These are phyloP conservation scores for Cladosporium halotolerans DNA, from an alignment of 2,329 filamentous ascomycete species.

Conservation along the genomic window DNA sequence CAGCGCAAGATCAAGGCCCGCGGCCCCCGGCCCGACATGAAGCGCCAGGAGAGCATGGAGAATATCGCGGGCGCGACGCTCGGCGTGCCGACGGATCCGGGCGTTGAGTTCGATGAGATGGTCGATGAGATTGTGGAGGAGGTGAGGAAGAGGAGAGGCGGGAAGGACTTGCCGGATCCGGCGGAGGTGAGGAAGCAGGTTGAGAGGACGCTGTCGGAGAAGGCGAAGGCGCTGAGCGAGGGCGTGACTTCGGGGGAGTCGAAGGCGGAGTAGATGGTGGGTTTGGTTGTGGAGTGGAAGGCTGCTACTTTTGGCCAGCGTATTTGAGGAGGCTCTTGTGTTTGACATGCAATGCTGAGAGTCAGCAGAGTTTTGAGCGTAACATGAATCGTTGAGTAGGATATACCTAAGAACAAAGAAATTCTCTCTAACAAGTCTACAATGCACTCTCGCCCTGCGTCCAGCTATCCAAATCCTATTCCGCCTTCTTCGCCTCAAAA, in stretches of 20 bases:
- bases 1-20: constrained; percentile 33
- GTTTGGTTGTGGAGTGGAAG: not conserved
- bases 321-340: too few relatives aligned
- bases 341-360: too few relatives aligned
- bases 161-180: constrained; percentile 39
- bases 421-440: too few relatives aligned
- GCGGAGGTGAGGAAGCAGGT: constrained; percentile 49
- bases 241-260: not conserved
- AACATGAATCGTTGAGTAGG: too few relatives aligned
- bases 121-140: constrained; percentile 68
- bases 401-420: too few relatives aligned
- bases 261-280: not conserved
- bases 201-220: constrained; percentile 36
- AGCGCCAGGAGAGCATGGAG: constrained; percentile 28
- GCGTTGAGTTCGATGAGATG: constrained; percentile 69
- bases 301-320: too few relatives aligned
- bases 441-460: too few relatives aligned
- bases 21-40: constrained; percentile 23
- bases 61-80: constrained; percentile 49
- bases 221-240: constrained; percentile 2
- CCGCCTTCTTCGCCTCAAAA: too few relatives aligned
- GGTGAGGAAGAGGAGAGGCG: constrained; percentile 53
- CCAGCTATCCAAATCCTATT: too few relatives aligned
- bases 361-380: too few relatives aligned
- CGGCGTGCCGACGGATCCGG: constrained; percentile 72